These are phyloP conservation scores for Paracorniculantispora psalliotae DNA, from an alignment of 2,329 filamentous ascomycete species.

Conservation along the genomic window DNA sequence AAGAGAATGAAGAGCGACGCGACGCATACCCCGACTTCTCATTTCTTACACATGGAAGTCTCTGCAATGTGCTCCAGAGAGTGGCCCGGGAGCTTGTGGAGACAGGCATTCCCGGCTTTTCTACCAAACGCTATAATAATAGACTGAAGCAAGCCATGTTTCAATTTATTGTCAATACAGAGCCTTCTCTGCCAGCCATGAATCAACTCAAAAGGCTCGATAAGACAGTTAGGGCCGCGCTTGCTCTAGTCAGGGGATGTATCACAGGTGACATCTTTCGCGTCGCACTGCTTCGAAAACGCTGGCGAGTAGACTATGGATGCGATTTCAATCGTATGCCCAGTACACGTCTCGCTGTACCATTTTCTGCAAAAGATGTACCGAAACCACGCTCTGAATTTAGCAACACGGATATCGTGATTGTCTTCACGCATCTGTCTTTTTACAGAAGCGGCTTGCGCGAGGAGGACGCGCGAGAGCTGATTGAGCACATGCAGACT, in stretches of 20 bases:
- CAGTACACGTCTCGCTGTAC: slow-evolving; percentile 47
- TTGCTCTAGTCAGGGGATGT: slow-evolving; percentile 45
- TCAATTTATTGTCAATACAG: background rate
- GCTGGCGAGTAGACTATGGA: slow-evolving; percentile 64
- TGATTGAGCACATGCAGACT: slow-evolving; percentile 42
- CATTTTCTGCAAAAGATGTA: slow-evolving; percentile 55
- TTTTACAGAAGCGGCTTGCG: slow-evolving; percentile 54
- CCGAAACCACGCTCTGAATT: slow-evolving; percentile 55
- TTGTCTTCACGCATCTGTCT: slow-evolving; percentile 49
- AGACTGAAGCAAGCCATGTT: background rate
- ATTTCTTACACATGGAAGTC: slow-evolving; percentile 9
- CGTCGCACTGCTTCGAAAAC: slow-evolving; percentile 51
- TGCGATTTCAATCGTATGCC: slow-evolving; percentile 39
- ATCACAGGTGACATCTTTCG: slow-evolving; percentile 49
- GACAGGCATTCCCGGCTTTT: slow-evolving; percentile 36
- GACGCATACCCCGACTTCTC: background rate
- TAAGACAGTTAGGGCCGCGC: background rate
- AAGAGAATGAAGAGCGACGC: background rate
- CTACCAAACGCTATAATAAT: slow-evolving; percentile 32
- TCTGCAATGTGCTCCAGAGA: background rate
- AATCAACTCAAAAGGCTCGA: background rate
- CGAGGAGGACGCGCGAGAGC: slow-evolving; percentile 42
- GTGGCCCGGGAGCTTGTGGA: slow-evolving; percentile 30
- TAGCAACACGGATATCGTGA: slow-evolving; percentile 55
- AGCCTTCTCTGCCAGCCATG: fast-evolving